These are phyloP conservation scores for Biscogniauxia sp. DNA, from an alignment of 2,329 filamentous ascomycete species.

Conservation along the genomic window DNA sequence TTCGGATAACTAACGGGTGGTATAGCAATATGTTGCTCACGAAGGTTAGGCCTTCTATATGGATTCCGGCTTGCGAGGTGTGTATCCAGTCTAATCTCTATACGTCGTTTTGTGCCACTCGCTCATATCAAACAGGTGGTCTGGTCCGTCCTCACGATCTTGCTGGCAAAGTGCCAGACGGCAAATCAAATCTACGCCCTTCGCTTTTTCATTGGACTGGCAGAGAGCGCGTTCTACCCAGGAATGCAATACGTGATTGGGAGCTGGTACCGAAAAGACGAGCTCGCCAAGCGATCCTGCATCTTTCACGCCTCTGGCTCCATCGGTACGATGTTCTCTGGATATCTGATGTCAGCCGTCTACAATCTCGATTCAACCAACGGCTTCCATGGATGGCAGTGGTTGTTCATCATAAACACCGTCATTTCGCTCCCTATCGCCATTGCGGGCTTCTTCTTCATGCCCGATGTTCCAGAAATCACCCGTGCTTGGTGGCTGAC, in stretches of 20 bases:
- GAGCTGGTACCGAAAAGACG: constrained; percentile 38
- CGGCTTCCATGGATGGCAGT: constrained; percentile 54
- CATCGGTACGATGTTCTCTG: constrained; percentile 40
- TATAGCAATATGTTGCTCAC: constrained; percentile 35
- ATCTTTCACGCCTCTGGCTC: constrained; percentile 35
- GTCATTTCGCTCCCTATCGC: constrained; percentile 53
- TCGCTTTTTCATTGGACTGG: constrained; percentile 36
- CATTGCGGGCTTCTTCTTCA: constrained; percentile 45
- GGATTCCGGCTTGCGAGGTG: constrained; percentile 36
- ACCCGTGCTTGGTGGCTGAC: constrained; percentile 38
- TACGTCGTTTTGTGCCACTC: neutral
- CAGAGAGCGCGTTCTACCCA: constrained; percentile 29
- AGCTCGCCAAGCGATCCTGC: constrained; percentile 45
- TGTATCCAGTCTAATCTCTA: neutral
- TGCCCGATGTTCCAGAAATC: constrained; percentile 40
- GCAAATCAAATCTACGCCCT: constrained; percentile 35
- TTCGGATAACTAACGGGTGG: constrained; percentile 8
- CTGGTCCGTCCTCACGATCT: constrained; percentile 34
- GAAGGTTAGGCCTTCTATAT: constrained; percentile 35
- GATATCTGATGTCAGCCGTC: constrained; percentile 54
- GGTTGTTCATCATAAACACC: constrained; percentile 53
- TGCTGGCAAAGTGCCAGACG: constrained; percentile 33
- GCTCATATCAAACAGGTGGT: constrained; percentile 14
- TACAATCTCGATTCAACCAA: constrained; percentile 46
- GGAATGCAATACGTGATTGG: constrained; percentile 37